Evolutionary conservation across 768 basidiomycete species (phyloP), one percentile per base, ranked within the genome.

Genomic region (Pleurotus platypus): DNA sequence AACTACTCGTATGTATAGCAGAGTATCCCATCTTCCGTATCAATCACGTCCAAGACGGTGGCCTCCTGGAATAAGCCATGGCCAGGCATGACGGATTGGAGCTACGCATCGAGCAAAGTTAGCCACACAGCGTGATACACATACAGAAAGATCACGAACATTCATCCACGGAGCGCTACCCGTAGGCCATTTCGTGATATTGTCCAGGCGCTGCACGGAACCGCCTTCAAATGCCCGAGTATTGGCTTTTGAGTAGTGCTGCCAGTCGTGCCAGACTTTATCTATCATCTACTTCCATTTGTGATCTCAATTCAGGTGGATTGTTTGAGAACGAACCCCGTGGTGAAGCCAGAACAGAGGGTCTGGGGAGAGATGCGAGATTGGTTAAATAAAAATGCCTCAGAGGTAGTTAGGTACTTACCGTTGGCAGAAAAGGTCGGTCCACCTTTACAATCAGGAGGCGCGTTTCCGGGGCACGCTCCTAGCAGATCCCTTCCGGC

Each of bases 341-440:
- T 50, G 49, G 7, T 50, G 49, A 11, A 50, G 24, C 60, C 61
- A 73, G 61, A 73, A 72, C 22, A 73, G 50, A 1, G 73, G 71
- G 5, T 72, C 30, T 35, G 11, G 20, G 20, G 20, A 20, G 20
- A 20, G 20, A 20, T 20, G 20, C 20, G 1, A 20, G 20, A 20
- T 20, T 20, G 20, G 20, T 20, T 20, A 20, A 20, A 20, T 20
- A 20, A 20, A 20, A 20, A 20, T 20, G 20, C 20, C 20, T 20
- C 20, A 20, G 20, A 20, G 20, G 20, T 20, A 20, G 20, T 20
- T 20, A 20, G 20, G 20, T 20, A 1, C 27, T 27, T 8, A 27
- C 27, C 72, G 22, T 72, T 72, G 2, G 71, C 57, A 2, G 72
- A 61, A 61, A 62, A 71, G n/a, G 63, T 69, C 1, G 72, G 65